These are phyloP conservation scores for Trichosporon ovoides DNA, from an alignment of 1,284 basidiomycete genomes.

Conservation along the genomic window DNA sequence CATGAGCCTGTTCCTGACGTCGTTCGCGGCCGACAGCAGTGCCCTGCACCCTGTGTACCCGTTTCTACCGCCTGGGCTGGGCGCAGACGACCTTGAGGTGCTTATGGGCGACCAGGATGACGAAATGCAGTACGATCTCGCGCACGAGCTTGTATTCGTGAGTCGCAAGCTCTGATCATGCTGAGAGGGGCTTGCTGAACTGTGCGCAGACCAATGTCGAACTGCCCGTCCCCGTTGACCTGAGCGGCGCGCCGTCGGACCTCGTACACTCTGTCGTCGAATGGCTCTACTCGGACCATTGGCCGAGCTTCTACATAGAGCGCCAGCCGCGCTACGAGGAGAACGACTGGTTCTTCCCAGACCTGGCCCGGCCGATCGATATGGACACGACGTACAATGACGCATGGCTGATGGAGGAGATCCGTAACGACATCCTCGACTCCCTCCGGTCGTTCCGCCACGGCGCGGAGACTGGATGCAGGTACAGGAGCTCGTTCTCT, in stretches of 20 bases:
- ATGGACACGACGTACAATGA: background rate
- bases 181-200: background rate
- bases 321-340: background rate
- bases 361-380: background rate
- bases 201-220: background rate
- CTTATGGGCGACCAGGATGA: background rate
- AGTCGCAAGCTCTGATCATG: background rate
- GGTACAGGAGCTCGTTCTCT: too few relatives aligned
- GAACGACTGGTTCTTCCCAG: background rate
- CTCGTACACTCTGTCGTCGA: background rate
- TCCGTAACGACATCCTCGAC: background rate
- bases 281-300: background rate
- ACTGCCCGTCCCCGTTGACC: background rate
- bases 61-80: background rate
- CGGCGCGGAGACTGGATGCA: background rate
- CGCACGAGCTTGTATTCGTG: background rate
- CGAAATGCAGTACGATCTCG: background rate
- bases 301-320: background rate
- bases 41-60: background rate
- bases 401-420: background rate
- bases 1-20: background rate
- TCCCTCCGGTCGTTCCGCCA: background rate
- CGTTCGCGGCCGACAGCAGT: background rate
- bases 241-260: background rate
- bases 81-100: background rate